phyloP scores from a whole-genome alignment of 495 filamentous ascomycete species.

The Daldinia loculata region DNA sequence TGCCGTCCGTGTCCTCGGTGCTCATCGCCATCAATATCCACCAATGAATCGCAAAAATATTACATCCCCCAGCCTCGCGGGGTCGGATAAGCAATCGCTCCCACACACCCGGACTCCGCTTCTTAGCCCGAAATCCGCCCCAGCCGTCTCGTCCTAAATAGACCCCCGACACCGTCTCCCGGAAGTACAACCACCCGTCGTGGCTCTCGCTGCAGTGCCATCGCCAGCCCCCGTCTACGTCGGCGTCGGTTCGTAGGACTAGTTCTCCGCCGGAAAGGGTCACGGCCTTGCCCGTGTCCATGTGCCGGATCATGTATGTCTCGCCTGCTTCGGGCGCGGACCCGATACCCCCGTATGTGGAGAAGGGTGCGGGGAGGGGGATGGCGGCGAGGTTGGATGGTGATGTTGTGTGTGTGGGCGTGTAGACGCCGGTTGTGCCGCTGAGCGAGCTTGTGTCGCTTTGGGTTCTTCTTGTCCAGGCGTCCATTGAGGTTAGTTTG shows the following conservation, averaged over 20 bases:
- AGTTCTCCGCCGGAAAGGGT: background rate
- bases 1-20: background rate
- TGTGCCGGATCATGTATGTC: conserved; percentile 10
- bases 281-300: background rate
- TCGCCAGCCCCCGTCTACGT: conserved; percentile 9
- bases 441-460: background rate
- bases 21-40: background rate
- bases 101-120: background rate
- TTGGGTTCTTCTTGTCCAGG: background rate
- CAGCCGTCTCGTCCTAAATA: conserved; percentile 2
- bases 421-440: background rate
- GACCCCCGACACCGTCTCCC: conserved; percentile 2
- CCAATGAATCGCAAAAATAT: background rate
- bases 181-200: conserved; percentile 6
- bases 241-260: background rate
- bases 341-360: conserved; percentile 2
- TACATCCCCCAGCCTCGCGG: background rate
- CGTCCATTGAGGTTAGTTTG: background rate
- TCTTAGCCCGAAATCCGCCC: background rate
- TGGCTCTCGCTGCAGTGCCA: conserved; percentile 10
- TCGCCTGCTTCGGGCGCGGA: conserved; percentile 6
- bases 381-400: background rate
- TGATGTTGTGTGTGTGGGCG: background rate
- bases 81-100: conserved; percentile 2
- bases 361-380: background rate